Conservation (phyloP, 176 grass and related monocot genomes). For the Aegilops umbellulata region DNA sequence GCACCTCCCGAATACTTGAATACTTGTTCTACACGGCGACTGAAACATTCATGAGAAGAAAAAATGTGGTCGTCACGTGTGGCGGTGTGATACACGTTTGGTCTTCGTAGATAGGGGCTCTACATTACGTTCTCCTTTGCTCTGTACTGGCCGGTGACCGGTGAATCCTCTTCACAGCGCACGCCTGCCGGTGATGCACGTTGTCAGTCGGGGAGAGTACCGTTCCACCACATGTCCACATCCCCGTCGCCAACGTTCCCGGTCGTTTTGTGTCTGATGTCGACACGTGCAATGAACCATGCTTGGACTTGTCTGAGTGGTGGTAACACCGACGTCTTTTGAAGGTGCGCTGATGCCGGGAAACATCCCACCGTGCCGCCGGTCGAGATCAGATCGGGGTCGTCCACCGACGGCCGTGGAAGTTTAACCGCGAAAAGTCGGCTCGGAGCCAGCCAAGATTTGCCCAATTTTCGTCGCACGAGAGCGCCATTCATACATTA, state of each 20-base stretch:
- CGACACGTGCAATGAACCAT: too few species aligned
- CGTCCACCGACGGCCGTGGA: too few species aligned
- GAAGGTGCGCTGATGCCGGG: conserved; percentile 24
- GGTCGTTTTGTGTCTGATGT: too few species aligned
- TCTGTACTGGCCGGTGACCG: too few species aligned
- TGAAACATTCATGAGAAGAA: neutral
- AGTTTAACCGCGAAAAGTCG: neutral
- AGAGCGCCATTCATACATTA: neutral
- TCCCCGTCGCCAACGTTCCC: too few species aligned
- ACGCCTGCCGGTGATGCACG: neutral
- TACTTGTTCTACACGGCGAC: neutral
- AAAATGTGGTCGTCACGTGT: neutral
- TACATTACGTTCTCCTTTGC: too few species aligned
- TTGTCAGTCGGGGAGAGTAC: too few species aligned
- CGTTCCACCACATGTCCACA: too few species aligned
- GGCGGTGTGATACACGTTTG: neutral
- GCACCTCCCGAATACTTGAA: too few species aligned
- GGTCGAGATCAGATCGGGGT: neutral
- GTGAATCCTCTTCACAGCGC: too few species aligned
- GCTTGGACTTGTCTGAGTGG: neutral
- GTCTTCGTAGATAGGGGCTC: neutral
- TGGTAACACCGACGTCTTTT: neutral
- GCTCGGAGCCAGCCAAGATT: neutral
- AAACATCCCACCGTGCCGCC: conserved; percentile 6
- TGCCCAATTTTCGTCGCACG: neutral